A percentile compares a stretch with the other conserved stretches of the same genome.
phyloP scores from a whole-genome alignment of 371 early-diverging fungal species.

The Mucor piriformis region DNA sequence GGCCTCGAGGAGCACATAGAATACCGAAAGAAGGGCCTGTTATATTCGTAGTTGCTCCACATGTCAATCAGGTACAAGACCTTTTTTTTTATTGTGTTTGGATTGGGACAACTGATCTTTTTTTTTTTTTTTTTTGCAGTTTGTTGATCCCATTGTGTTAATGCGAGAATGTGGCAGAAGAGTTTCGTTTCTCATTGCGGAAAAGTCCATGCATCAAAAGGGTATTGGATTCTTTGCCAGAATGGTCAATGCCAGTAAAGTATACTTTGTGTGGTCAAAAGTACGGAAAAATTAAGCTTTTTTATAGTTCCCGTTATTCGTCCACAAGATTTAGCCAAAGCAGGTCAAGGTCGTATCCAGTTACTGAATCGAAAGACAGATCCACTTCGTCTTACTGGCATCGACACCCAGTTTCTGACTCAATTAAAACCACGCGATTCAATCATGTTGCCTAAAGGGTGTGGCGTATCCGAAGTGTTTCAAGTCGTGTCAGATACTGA shows the following conservation, averaged over 20 bases:
- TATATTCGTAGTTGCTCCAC: conserved; percentile 93
- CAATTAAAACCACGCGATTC: conserved; percentile 63
- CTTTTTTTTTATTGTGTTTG: neutral
- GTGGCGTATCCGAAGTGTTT: conserved; percentile 67
- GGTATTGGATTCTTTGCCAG: conserved; percentile 81
- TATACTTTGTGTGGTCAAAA: neutral
- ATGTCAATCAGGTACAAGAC: conserved; percentile 82
- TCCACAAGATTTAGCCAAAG: conserved; percentile 82
- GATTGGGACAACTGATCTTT: neutral
- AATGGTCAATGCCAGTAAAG: conserved; percentile 65
- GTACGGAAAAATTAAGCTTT: neutral
- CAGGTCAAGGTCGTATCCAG: conserved; percentile 70
- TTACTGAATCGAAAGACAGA: conserved; percentile 64
- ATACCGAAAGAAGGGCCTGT: conserved; percentile 87
- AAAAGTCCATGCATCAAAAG: conserved; percentile 82
- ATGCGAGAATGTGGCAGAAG: conserved; percentile 75
- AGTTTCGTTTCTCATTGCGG: conserved; percentile 83
- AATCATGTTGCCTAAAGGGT: conserved; percentile 62
- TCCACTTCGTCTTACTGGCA: conserved; percentile 67
- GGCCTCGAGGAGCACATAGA: conserved; percentile 79
- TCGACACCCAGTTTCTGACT: conserved; percentile 69
- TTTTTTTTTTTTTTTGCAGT: conserved; percentile 43
- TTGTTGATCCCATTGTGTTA: conserved; percentile 89
- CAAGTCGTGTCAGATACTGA: conserved; percentile 84
- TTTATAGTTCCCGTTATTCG: conserved; percentile 81